These are phyloP conservation scores for Nigrospora oryzae DNA, from an alignment of 2,329 filamentous ascomycete species.

Conservation along the genomic window DNA sequence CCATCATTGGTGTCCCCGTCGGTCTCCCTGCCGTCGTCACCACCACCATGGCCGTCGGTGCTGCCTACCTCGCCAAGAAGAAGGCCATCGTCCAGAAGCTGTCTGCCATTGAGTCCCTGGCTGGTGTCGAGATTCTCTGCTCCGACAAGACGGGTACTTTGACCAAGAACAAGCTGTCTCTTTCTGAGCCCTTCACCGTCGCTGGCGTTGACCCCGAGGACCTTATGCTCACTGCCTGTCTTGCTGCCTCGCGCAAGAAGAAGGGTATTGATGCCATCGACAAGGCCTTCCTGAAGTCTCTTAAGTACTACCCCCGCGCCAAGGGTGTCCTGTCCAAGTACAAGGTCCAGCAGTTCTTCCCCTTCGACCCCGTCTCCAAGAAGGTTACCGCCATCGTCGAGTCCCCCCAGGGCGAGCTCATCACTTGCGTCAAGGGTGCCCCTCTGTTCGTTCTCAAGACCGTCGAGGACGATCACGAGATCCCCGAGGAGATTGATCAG, in stretches of 20 bases:
- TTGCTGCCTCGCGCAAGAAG: slow-evolving; percentile 88
- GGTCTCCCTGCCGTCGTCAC: slow-evolving; percentile 90
- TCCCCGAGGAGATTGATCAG: slow-evolving; percentile 67
- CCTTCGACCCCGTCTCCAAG: slow-evolving; percentile 90
- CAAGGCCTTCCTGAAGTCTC: slow-evolving; percentile 85
- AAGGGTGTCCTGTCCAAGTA: slow-evolving; percentile 76
- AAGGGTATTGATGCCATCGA: slow-evolving; percentile 94
- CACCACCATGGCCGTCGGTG: slow-evolving; percentile 91
- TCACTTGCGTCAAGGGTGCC: slow-evolving; percentile 85
- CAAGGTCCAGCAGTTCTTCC: slow-evolving; percentile 75
- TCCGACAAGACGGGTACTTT: slow-evolving; percentile 91
- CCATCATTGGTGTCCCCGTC: slow-evolving; percentile 86
- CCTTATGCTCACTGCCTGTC: slow-evolving; percentile 84
- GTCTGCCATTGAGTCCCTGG: slow-evolving; percentile 83
- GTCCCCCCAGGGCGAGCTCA: slow-evolving; percentile 74
- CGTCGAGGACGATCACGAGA: slow-evolving; percentile 75
- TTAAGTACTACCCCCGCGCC: slow-evolving; percentile 74
- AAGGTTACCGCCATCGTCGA: slow-evolving; percentile 81
- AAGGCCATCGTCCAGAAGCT: slow-evolving; percentile 91
- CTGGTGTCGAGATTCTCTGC: slow-evolving; percentile 88
- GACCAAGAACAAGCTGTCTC: slow-evolving; percentile 89
- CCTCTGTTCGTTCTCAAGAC: slow-evolving; percentile 82
- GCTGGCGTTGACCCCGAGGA: slow-evolving; percentile 77
- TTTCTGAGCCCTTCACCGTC: slow-evolving; percentile 78
- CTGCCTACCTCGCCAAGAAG: slow-evolving; percentile 85